Conservation (phyloP, 202 grass and related monocot species). For the Saccharum hybrid region DNA sequence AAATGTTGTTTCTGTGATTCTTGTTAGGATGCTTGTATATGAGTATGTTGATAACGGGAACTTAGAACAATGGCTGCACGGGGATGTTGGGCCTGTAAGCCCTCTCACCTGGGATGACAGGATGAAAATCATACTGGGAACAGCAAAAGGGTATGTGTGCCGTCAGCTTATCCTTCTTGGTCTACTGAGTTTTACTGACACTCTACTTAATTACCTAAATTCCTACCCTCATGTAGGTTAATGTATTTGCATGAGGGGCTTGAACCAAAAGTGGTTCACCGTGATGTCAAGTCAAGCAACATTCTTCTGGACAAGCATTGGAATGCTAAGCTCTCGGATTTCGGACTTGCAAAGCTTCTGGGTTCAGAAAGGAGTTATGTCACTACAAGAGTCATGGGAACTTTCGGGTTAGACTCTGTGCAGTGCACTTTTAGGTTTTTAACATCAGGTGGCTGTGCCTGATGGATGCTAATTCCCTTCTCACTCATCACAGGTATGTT, state of each 20-base stretch:
- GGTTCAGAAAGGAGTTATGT: constrained; percentile 78
- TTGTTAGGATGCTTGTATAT: constrained; percentile 85
- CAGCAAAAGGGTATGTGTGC: constrained; percentile 73
- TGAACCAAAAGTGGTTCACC: constrained; percentile 95
- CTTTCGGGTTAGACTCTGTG: constrained; percentile 80
- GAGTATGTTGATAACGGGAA: constrained; percentile 90
- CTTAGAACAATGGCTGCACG: constrained; percentile 92
- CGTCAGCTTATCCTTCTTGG: background rate
- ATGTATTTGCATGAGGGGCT: constrained; percentile 96
- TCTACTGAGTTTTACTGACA: background rate
- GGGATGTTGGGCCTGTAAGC: constrained; percentile 64
- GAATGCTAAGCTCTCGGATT: constrained; percentile 92
- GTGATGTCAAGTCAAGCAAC: constrained; percentile 95
- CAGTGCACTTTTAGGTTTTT: background rate
- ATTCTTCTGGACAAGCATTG: constrained; percentile 86
- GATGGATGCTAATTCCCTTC: constrained; percentile 26
- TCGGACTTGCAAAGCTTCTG: constrained; percentile 87
- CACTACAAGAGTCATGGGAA: constrained; percentile 94
- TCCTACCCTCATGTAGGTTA: constrained; percentile 50
- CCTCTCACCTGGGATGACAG: constrained; percentile 87
- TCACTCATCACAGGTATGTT: constrained; percentile 63
- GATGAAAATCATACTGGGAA: constrained; percentile 82
- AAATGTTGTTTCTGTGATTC: constrained; percentile 6
- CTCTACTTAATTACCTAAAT: constrained; percentile 5
- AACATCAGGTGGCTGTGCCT: background rate